Conservation (phyloP, 75 land plant species). For the Chamaecyparis obtusa region DNA sequence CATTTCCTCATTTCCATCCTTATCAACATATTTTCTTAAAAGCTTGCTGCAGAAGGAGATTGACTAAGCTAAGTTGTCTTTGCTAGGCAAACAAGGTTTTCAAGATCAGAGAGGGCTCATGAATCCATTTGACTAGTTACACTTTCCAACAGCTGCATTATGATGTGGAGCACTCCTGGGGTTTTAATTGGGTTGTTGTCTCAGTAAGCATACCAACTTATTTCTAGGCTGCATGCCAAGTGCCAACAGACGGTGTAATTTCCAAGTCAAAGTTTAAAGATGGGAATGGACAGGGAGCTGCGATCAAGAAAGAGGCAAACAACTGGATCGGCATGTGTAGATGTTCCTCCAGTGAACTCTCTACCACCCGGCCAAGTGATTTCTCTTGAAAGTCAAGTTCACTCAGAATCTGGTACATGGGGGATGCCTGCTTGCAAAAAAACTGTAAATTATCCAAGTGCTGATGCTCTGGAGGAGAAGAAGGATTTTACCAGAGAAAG, state of each 20-base stretch:
- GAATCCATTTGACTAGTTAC: neutral
- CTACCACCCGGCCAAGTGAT: neutral
- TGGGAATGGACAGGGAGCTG: slow-evolving; percentile 9
- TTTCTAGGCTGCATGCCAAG: neutral
- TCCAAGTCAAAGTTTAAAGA: neutral
- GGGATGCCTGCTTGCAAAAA: neutral
- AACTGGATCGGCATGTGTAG: neutral
- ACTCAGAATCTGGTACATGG: slow-evolving; percentile 4
- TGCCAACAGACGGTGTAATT: neutral
- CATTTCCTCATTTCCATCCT: neutral
- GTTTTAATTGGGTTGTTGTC: neutral
- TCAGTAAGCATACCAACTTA: neutral
- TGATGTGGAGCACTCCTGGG: neutral
- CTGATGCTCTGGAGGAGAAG: neutral
- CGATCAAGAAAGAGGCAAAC: slow-evolving; percentile 9
- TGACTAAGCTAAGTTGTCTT: neutral
- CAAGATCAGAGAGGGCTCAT: neutral
- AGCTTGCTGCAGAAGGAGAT: neutral
- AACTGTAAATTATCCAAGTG: neutral
- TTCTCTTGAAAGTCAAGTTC: neutral
- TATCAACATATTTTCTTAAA: neutral
- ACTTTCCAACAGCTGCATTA: neutral
- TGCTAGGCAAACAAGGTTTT: neutral
- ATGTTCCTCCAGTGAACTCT: neutral
- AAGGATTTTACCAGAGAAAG: neutral